A percentile compares a stretch with the other conserved stretches of the same genome.
Conservation (phyloP, 805 yeast genomes). For the Candida boleticola region DNA sequence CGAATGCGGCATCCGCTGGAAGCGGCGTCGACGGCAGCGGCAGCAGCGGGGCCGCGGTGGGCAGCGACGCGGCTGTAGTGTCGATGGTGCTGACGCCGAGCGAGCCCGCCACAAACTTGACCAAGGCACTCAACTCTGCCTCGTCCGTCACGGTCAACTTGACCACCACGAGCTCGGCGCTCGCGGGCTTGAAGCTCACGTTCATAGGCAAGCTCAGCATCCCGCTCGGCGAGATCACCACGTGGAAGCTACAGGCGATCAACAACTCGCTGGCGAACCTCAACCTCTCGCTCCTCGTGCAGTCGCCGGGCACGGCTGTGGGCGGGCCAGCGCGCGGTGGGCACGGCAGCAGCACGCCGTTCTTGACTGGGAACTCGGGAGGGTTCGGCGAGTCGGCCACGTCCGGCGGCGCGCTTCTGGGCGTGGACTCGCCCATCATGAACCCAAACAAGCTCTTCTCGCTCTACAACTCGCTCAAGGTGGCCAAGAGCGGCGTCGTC, state of each 20-base stretch:
- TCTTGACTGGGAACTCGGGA: not conserved
- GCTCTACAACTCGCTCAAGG: constrained; percentile 35
- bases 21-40: not conserved
- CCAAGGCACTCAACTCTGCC: constrained; percentile 12
- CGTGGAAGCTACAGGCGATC: constrained; percentile 65
- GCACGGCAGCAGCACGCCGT: not conserved
- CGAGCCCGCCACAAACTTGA: not conserved
- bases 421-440: constrained; percentile 6
- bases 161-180: constrained; percentile 25
- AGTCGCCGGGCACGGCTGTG: constrained; percentile 17
- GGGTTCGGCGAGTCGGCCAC: not conserved
- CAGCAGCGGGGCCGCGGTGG: not conserved
- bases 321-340: not conserved
- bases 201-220: constrained; percentile 64
- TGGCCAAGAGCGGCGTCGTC: constrained; percentile 54
- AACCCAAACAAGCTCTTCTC: constrained; percentile 22
- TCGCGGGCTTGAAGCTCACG: constrained; percentile 42
- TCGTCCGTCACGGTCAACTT: constrained; percentile 38
- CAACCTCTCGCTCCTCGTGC: constrained; percentile 48
- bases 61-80: not conserved
- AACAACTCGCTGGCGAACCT: constrained; percentile 54
- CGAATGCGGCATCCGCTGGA: not conserved
- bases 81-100: not conserved
- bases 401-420: too few species aligned
- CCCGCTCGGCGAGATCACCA: constrained; percentile 55